A percentile compares a stretch with the other conserved stretches of the same genome.
phyloP scores from a whole-genome alignment of 495 filamentous ascomycete species.

The Oleoguttula mirabilis region DNA sequence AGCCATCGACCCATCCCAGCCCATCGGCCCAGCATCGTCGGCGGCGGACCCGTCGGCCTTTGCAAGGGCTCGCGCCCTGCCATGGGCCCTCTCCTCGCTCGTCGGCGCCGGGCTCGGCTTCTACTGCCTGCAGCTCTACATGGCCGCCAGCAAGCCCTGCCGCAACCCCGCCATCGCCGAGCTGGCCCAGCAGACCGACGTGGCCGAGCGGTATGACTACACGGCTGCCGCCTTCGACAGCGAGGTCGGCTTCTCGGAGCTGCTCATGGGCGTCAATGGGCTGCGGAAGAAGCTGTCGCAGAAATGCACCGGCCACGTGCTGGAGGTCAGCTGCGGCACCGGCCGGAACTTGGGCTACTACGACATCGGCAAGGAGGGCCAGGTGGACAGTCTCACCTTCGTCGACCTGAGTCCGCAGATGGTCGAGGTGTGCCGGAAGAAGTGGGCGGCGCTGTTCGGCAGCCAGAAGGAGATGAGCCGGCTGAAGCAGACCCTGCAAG shows the following conservation, averaged over 20 bases:
- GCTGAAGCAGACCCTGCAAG: conserved; percentile 7
- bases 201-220: conserved; percentile 27
- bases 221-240: conserved; percentile 26
- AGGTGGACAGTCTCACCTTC: conserved; percentile 42
- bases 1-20: conserved; percentile 5
- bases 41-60: not conserved
- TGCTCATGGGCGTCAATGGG: conserved; percentile 21
- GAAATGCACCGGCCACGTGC: conserved; percentile 59
- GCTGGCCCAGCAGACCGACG: conserved; percentile 21
- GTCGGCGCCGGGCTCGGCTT: conserved; percentile 20
- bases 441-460: conserved; percentile 39
- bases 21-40: not conserved
- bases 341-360: conserved; percentile 78
- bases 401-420: conserved; percentile 54
- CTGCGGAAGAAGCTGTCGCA: conserved; percentile 50
- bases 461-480: not conserved
- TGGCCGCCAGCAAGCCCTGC: conserved; percentile 14
- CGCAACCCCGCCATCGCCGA: conserved; percentile 9
- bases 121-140: conserved; percentile 21
- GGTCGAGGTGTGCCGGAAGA: conserved; percentile 47
- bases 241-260: conserved; percentile 26
- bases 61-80: not conserved
- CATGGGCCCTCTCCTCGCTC: conserved; percentile 7
- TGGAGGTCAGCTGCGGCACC: conserved; percentile 86
- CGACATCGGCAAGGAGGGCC: conserved; percentile 23